Evolutionary conservation across 2,329 filamentous ascomycete species (phyloP).

Genomic region (Cadophora malorum): DNA sequence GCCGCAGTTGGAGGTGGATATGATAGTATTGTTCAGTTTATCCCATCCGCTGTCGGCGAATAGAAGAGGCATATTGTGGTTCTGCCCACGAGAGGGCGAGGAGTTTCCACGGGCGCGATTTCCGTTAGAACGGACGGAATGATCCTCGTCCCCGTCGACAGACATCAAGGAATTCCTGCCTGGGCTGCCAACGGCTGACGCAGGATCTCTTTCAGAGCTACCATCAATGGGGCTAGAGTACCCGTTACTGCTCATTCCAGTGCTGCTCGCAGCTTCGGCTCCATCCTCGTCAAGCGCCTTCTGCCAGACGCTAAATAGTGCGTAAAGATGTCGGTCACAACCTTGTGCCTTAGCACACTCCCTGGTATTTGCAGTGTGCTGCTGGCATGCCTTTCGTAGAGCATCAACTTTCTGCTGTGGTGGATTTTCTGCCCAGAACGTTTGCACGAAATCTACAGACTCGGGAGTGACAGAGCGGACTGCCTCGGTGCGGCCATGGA

Average conservation of each 20-base stretch:
- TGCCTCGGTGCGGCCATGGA: conserved; percentile 94
- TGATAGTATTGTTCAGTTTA: conserved; percentile 89
- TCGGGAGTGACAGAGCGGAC: conserved; percentile 85
- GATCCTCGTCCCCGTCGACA: conserved; percentile 48
- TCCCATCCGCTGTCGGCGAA: conserved; percentile 94
- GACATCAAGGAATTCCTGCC: conserved; percentile 58
- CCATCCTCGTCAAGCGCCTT: conserved; percentile 78
- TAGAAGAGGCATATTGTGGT: conserved; percentile 71
- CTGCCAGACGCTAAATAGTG: conserved; percentile 94
- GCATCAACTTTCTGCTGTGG: conserved; percentile 84
- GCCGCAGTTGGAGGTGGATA: conserved; percentile 98
- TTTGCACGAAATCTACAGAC: conserved; percentile 85
- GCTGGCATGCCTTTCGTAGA: conserved; percentile 81
- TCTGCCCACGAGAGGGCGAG: conserved; percentile 55
- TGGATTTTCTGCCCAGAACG: conserved; percentile 93
- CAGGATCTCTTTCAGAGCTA: conserved; percentile 54
- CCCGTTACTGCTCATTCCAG: conserved; percentile 61
- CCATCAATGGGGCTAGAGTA: conserved; percentile 63
- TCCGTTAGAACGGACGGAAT: conserved; percentile 40
- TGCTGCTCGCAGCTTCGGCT: conserved; percentile 57
- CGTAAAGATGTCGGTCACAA: conserved; percentile 92
- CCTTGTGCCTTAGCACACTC: conserved; percentile 90
- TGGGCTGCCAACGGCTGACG: conserved; percentile 59
- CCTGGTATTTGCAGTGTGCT: conserved; percentile 79
- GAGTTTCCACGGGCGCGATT: conserved; percentile 57